Base-by-base conservation (phyloP, 2,329 filamentous ascomycete genomes). In the Cordyceps cateniannulata region DNA sequence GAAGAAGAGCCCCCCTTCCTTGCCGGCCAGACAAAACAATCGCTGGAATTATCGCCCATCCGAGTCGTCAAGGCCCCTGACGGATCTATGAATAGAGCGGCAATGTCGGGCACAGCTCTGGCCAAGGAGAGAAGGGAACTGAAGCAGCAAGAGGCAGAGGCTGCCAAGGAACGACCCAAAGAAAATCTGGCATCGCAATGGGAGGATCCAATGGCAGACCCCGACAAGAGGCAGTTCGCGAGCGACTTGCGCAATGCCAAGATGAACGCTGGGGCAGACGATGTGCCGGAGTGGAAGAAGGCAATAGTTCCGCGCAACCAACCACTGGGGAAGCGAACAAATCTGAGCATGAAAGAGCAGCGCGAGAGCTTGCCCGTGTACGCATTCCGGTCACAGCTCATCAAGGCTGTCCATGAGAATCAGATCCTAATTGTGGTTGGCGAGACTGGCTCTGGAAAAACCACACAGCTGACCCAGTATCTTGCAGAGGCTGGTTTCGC, bases 1-100 rank as follows among this genome's bases (percentile, higher is more conserved):
- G 95, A 99, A 64, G 95, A 99, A 68, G 95, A 99, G 69, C 96
- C 95, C 0, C 95, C 95, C 0, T 99, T 99, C 79, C 75, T 99
- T 64, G 90, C 91, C 18, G 95, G 95, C 5, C 96, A 99, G 73
- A 99, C 95, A 0, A 97, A 97, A 70, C 93, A 96, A 71, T 96
- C 92, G 10, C 80, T 99, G 9, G 95, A 99, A 69, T 77, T 99
- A 4, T 97, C 93, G 2, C 95, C 95, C 0, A 99, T 99, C 63
- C 85, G 96, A 65, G 93, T 99, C 24, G 91, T 99, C 67, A 98
- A 98, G 75, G 95, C 95, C 1, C 96, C 95, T 0, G 95, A 99
- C 73, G 95, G 95, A n/a, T 98, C 93, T 4, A 87, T 99, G 74
- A 99, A 99, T 71, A 85, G 95, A 69, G 91, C 96, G 52, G 96